phyloP scores from a whole-genome alignment of 2,329 filamentous ascomycete species.

The Nannizzia gypsea region DNA sequence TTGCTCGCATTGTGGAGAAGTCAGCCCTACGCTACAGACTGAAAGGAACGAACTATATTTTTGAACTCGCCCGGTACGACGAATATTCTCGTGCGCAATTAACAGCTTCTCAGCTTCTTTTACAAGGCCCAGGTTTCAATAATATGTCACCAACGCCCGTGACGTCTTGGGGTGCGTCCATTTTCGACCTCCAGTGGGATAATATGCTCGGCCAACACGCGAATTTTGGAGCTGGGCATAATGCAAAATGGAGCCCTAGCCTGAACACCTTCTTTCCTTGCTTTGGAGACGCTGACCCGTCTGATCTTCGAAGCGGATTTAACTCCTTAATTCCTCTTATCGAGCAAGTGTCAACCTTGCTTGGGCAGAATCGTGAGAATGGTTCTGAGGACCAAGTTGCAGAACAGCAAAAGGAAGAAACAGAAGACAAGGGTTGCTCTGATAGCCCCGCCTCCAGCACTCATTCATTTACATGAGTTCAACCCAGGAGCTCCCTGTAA shows the following conservation, averaged over 20 bases:
- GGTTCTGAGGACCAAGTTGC: background rate
- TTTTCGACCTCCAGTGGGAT: conserved; percentile 33
- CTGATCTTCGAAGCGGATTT: conserved; percentile 22
- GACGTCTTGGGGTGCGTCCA: conserved; percentile 28
- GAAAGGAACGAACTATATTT: conserved; percentile 29
- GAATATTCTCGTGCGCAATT: conserved; percentile 18
- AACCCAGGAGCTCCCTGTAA: background rate
- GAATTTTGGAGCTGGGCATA: conserved; percentile 24
- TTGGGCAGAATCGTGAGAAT: conserved; percentile 17
- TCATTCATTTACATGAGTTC: background rate
- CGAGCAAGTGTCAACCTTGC: conserved; percentile 24
- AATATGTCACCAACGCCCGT: conserved; percentile 18
- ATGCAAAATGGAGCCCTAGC: conserved; percentile 23
- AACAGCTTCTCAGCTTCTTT: background rate
- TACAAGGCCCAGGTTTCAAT: background rate
- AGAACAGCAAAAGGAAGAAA: background rate
- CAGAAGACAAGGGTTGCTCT: background rate
- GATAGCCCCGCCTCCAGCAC: background rate
- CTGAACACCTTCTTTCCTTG: conserved; percentile 28
- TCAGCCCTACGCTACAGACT: conserved; percentile 29
- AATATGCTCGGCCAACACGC: conserved; percentile 28
- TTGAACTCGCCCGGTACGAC: conserved; percentile 36
- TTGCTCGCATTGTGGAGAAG: conserved; percentile 29
- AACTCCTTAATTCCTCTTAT: conserved; percentile 26
- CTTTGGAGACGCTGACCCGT: conserved; percentile 11